phyloP scores from a whole-genome alignment of 192 early-diverging fungal species.

The Backusella macrospora region DNA sequence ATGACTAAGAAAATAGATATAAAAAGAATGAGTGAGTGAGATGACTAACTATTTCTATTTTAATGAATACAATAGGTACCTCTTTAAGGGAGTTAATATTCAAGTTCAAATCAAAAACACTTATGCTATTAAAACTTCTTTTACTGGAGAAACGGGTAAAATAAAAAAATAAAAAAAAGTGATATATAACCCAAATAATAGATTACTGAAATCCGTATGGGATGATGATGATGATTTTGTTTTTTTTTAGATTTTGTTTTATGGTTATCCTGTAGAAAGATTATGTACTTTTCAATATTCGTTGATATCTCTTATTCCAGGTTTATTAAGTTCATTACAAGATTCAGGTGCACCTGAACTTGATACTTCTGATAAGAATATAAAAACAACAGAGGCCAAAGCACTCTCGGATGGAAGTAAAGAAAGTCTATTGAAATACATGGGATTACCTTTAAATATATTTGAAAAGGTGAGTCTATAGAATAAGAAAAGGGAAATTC shows the following conservation, averaged over 20 bases:
- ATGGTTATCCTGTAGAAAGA: constrained; percentile 79
- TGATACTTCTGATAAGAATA: constrained; percentile 33
- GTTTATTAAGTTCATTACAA: constrained; percentile 47
- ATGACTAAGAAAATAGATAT: background rate
- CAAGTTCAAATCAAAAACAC: constrained; percentile 75
- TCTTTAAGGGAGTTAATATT: constrained; percentile 71
- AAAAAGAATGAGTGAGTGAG: background rate
- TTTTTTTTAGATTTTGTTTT: constrained; percentile 67
- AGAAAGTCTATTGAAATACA: constrained; percentile 48
- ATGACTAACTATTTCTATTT: background rate
- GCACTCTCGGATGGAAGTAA: constrained; percentile 46
- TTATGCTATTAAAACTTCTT: constrained; percentile 76
- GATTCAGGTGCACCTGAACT: constrained; percentile 52
- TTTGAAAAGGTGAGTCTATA: constrained; percentile 54
- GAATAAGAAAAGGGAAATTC: background rate
- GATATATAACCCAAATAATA: background rate
- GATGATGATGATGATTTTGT: background rate
- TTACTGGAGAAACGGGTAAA: constrained; percentile 71
- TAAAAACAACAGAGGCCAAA: constrained; percentile 29
- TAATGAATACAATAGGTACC: constrained; percentile 49
- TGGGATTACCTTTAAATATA: constrained; percentile 61
- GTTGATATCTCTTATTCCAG: constrained; percentile 74
- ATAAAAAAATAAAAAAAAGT: background rate
- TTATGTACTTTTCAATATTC: constrained; percentile 81
- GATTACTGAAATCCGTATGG: too few relatives aligned